These are phyloP conservation scores for Zasmidium cellare DNA, from an alignment of 2,329 filamentous ascomycete genomes.

Conservation along the genomic window DNA sequence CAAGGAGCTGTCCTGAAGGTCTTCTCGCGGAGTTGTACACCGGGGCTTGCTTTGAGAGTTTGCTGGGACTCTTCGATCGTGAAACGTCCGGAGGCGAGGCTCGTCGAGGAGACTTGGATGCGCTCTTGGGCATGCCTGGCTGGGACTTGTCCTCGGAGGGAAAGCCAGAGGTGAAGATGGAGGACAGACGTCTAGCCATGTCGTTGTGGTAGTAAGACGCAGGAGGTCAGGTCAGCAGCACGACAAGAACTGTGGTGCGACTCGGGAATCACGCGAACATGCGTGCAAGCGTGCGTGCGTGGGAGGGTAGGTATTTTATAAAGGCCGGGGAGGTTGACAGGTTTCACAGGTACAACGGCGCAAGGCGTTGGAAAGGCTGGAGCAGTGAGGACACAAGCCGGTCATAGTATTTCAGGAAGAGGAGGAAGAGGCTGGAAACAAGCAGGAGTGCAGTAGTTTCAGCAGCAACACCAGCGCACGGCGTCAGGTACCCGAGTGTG, in stretches of 20 bases:
- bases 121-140: slow-evolving; percentile 3
- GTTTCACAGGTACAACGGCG: not conserved
- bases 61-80: slow-evolving; percentile 21
- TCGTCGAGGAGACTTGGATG: slow-evolving; percentile 17
- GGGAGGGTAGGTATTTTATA: slow-evolving; percentile 1
- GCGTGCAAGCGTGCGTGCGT: not conserved
- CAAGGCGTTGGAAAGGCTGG: slow-evolving; percentile 1
- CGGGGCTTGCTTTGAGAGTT: slow-evolving; percentile 24
- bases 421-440: not conserved
- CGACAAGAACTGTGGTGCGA: too few relatives aligned
- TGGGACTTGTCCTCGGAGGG: slow-evolving; percentile 18
- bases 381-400: not conserved
- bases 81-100: slow-evolving; percentile 15
- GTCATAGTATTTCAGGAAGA: too few relatives aligned
- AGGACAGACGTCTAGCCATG: slow-evolving; percentile 24
- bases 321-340: not conserved
- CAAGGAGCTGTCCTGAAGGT: slow-evolving; percentile 18
- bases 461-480: not conserved
- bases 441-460: not conserved
- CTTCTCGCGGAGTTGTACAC: slow-evolving; percentile 16
- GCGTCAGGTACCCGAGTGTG: not conserved
- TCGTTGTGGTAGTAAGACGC: not conserved
- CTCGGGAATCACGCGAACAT: too few relatives aligned
- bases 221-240: too few relatives aligned
- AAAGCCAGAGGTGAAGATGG: slow-evolving; percentile 21